Evolutionary conservation across 352 stramenopile species (phyloP), one percentile per base, ranked within the genome.

Genomic region (Pythium insidiosum): DNA sequence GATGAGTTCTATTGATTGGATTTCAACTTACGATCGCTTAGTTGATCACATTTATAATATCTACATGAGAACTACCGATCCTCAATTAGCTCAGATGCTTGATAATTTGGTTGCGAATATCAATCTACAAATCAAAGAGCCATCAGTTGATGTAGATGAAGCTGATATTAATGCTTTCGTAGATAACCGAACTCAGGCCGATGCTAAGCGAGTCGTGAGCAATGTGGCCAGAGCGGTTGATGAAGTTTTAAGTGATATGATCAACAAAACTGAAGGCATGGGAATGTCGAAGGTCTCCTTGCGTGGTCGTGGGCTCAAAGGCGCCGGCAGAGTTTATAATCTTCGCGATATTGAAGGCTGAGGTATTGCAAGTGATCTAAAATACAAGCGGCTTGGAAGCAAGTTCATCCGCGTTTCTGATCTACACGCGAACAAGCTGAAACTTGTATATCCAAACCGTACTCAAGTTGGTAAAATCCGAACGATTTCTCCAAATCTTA

Each of bases 361-460:
- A 16, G 45, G 45, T 28, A 40, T 25, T 26, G 45, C 45, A 39
- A 43, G 30, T 38, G 45, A 43, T 39, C 21, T 45, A 0, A 45
- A 40, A 20, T 53, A 53, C 16, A 53, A 53, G 21, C 36, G 21
- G 19, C 28, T 53, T n/a, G 45, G 45, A 24, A 36, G 16, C 15
- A 53, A 53, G 20, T 53, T 40, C 29, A 40, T 44, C 38, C n/a
- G 28, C 5, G 5, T 53, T n/a, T 3, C 23, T 22, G 23, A 53
- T 45, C 26, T 53, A 12, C 19, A 39, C 15, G 6, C 6, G 11
- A 38, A 45, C 24, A 5, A 18, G n/a, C 20, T 53, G 3, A 53
- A 53, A 24, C 28, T 53, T 7, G 29, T 33, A 6, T 53, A 45
- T 22, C 6, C 24, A 18, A 53, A 53, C 24, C 45, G 45, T 1